These are phyloP conservation scores for Moniliophthora roreri DNA, from an alignment of 1,284 basidiomycete species.

Conservation along the genomic window DNA sequence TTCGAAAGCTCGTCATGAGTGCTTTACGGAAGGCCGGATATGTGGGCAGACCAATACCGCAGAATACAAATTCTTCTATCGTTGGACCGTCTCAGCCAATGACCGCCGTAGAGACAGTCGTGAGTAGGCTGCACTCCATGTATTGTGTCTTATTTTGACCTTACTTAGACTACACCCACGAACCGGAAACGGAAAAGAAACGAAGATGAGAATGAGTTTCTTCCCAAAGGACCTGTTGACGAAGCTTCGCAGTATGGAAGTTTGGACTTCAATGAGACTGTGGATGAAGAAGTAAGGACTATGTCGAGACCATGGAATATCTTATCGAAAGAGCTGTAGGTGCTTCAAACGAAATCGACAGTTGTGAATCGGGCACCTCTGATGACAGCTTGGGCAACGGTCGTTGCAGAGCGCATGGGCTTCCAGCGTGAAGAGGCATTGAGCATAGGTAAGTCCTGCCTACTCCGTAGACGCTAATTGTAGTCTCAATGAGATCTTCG, in stretches of 20 bases:
- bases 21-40: conserved; percentile 70
- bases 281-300: conserved; percentile 62
- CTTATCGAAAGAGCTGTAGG: conserved; percentile 33
- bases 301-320: not conserved
- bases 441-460: conserved; percentile 65
- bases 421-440: conserved; percentile 88
- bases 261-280: conserved; percentile 70
- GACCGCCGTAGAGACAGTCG: conserved; percentile 23
- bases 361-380: conserved; percentile 91
- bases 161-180: conserved; percentile 39
- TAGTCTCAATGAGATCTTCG: conserved; percentile 4
- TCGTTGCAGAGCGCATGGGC: conserved; percentile 83
- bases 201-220: conserved; percentile 54
- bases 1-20: conserved; percentile 58
- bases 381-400: conserved; percentile 90
- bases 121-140: conserved; percentile 15
- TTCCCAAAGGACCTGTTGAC: conserved; percentile 53
- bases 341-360: conserved; percentile 57
- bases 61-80: conserved; percentile 4
- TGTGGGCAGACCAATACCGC: conserved; percentile 25
- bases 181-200: conserved; percentile 55
- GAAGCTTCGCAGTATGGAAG: conserved; percentile 50
- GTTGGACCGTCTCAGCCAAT: conserved; percentile 3
- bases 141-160: not conserved
- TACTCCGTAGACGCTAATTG: not conserved